Evolutionary conservation across 2,329 filamentous ascomycete genomes (phyloP), one percentile per base, ranked within the genome.

Genomic region (Stachybotrys elegans): DNA sequence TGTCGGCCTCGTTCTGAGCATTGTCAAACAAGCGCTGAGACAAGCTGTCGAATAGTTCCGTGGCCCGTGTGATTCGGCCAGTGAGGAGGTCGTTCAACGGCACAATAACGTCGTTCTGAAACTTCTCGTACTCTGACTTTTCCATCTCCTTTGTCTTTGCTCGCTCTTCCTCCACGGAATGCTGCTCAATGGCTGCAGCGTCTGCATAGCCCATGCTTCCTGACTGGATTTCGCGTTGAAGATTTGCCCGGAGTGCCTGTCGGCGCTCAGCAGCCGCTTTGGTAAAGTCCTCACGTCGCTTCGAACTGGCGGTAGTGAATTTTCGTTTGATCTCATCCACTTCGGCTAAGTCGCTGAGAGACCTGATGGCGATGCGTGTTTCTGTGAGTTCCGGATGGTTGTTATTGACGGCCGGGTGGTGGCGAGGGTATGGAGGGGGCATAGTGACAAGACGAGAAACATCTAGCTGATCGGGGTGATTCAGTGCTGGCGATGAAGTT

Each of bases 371-470:
- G 4, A 75, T 81, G 40, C 93, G 83, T 38, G 88, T 91, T 2
- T 81, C 76, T 0, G 84, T 78, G n/a, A 98, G 76, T 51, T 94
- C 86, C 0, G 93, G 93, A 58, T 98, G 93, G 54, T 81, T 94
- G 58, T 97, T 98, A 62, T 95, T 96, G 14, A 97, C 88, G 1
- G 93, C 93, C 8, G 93, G 93, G 56, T 97, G 86, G 58, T 97
- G 92, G 7, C 92, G 84, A 2, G 93, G 93, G 61, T 95, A 97
- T 2, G 93, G 88, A 2, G 93, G 93, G 8, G 93, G 93, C 22
- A 98, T 73, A 0, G 93, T 96, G 5, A 98, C 86, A 2, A 98
- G 79, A 22, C 93, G 79, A 4, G 93, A 97, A 21, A 97, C 86
- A 57, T 98, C 92, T 4, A 97, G 69, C 46, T 81, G 81, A 55